These are phyloP conservation scores for Tephrocybe sp. DNA, from an alignment of 768 basidiomycete genomes.

Conservation along the genomic window DNA sequence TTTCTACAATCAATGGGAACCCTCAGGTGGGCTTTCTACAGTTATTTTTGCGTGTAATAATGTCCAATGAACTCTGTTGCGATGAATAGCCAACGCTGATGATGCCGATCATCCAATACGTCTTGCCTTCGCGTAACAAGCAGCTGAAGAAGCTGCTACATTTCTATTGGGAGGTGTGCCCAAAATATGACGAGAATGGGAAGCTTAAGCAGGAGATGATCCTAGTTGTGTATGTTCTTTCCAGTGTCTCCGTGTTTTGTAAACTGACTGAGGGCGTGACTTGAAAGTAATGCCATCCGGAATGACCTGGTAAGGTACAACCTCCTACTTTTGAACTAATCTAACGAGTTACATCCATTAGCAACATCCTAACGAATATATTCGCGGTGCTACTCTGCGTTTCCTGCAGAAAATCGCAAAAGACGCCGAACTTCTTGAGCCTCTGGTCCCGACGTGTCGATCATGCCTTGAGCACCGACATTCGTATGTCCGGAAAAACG, in stretches of 20 bases:
- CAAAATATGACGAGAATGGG: slow-evolving; percentile 94
- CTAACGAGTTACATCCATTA: slow-evolving; percentile 27
- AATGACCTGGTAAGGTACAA: slow-evolving; percentile 81
- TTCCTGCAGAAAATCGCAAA: slow-evolving; percentile 95
- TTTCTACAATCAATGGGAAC: slow-evolving; percentile 93
- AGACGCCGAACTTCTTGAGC: slow-evolving; percentile 93
- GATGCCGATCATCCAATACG: slow-evolving; percentile 99
- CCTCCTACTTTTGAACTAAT: not conserved
- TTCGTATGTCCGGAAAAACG: slow-evolving; percentile 97
- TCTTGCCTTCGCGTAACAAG: slow-evolving; percentile 94
- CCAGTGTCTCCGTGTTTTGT: not conserved
- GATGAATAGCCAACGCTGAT: slow-evolving; percentile 74
- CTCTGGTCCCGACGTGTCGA: slow-evolving; percentile 90
- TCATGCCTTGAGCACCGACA: slow-evolving; percentile 96
- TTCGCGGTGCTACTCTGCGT: slow-evolving; percentile 95
- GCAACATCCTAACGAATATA: slow-evolving; percentile 99
- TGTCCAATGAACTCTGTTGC: not conserved
- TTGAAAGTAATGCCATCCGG: slow-evolving; percentile 86
- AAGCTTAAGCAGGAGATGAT: slow-evolving; percentile 99
- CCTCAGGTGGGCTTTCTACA: slow-evolving; percentile 61
- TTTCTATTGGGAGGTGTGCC: slow-evolving; percentile 97
- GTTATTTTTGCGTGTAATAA: not conserved
- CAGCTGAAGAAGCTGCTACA: slow-evolving; percentile 95
- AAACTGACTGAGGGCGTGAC: slow-evolving; percentile 1
- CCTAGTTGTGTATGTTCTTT: slow-evolving; percentile 81